phyloP scores from a whole-genome alignment of 176 grass and related monocot genomes.

The Luzula sylvatica region DNA sequence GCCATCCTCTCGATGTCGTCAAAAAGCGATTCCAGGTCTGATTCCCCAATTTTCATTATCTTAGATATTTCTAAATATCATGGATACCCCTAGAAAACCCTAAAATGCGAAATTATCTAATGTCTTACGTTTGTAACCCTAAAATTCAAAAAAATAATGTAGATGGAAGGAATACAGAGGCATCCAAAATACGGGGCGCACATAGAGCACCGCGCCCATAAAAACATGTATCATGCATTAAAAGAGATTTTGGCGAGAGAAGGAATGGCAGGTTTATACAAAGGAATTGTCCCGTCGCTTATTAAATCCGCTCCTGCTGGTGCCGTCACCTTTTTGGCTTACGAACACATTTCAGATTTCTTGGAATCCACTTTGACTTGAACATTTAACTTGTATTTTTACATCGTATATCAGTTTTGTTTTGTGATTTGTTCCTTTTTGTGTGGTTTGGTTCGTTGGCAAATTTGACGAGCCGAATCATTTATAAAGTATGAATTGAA shows the following conservation, averaged over 20 bases:
- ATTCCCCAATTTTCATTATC: not conserved
- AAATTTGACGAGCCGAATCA: not conserved
- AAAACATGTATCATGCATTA: slow-evolving; percentile 79
- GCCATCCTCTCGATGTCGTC: slow-evolving; percentile 96
- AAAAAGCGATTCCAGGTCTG: slow-evolving; percentile 96
- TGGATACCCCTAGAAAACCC: too few species aligned
- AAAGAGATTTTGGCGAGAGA: slow-evolving; percentile 66
- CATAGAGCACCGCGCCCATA: slow-evolving; percentile 60
- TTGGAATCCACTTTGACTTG: slow-evolving; percentile 62
- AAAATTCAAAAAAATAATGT: not conserved
- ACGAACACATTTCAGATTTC: slow-evolving; percentile 81
- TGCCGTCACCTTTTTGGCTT: slow-evolving; percentile 91
- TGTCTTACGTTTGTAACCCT: too few species aligned
- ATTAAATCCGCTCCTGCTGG: slow-evolving; percentile 94
- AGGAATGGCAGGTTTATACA: slow-evolving; percentile 69
- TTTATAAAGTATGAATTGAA: not conserved
- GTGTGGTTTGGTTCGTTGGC: not conserved
- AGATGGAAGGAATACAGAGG: slow-evolving; percentile 87
- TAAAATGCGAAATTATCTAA: too few species aligned
- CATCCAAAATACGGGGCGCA: slow-evolving; percentile 80
- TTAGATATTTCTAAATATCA: not conserved
- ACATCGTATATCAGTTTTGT: slow-evolving; percentile 13
- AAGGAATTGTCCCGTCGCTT: slow-evolving; percentile 80
- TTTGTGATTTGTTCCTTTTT: not conserved
- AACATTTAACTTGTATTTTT: slow-evolving; percentile 27